Evolutionary conservation across 2,329 filamentous ascomycete genomes (phyloP), one percentile per base, ranked within the genome.

Genomic region (Pestalotiopsis fici): DNA sequence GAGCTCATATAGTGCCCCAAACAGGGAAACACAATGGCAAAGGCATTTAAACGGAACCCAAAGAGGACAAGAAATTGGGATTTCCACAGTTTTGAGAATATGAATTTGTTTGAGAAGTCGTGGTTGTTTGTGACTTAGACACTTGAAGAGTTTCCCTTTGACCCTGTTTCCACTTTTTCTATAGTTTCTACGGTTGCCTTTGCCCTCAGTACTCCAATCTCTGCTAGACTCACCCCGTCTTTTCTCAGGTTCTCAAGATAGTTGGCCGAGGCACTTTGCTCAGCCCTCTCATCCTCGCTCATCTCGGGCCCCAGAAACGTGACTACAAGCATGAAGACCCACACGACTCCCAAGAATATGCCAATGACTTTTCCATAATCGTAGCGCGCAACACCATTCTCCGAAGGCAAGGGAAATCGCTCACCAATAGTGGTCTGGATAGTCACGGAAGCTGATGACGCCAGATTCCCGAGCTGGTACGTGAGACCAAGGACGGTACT

Each of bases 271-370:
- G 67, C 64, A 3, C 18, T 64, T 27, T 69, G 67, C 59, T 66
- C 69, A 3, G 31, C 67, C 67, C 43, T 67, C 47, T 70, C 76
- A 31, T 69, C 70, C 18, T 69, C 71, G 13, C 67, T 77, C 64
- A 71, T 71, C 78, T 88, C 86, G 1, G 86, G 86, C 0, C 91
- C 91, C 3, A 93, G 55, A 12, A 93, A 77, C 0, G 90, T 90
- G 65, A 93, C 75, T 5, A 88, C 1, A 47, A 90, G 83, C 21
- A 87, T 82, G 68, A 88, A 90, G 27, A 75, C 85, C 72, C 87
- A 97, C 1, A 97, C 93, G 72, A 91, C 93, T 1, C 86, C 94
- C 92, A 97, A 94, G 80, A 97, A 97, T 74, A 97, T 96, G 75
- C 91, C 93, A 70, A 97, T 95, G 11, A 97, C 93, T 72, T 90